phyloP scores from a whole-genome alignment of 1,139 yeast genomes.

The Nadsonia starkeyi-henricii region DNA sequence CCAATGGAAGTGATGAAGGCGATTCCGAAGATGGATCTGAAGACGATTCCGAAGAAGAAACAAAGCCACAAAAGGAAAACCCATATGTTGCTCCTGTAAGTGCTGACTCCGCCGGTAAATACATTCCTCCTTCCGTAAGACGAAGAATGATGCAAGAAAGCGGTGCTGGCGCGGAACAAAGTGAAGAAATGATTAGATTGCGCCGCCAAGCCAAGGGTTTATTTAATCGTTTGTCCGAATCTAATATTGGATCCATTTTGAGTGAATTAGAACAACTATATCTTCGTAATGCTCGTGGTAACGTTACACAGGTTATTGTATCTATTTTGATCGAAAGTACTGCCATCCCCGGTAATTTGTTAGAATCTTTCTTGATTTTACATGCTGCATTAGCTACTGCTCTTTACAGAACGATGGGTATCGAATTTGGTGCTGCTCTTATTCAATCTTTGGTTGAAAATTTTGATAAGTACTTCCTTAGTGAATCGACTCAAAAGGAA shows the following conservation, averaged over 20 bases:
- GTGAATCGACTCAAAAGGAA: conserved; percentile 34
- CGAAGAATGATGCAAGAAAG: conserved; percentile 29
- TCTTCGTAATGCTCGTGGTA: conserved; percentile 55
- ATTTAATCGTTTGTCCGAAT: conserved; percentile 73
- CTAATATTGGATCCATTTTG: conserved; percentile 60
- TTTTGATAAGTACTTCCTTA: conserved; percentile 18
- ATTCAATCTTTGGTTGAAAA: conserved; percentile 63
- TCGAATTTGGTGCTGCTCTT: conserved; percentile 81
- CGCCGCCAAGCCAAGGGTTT: conserved; percentile 61
- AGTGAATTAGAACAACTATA: conserved; percentile 53
- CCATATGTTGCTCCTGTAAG: conserved; percentile 71
- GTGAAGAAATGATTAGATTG: conserved; percentile 39
- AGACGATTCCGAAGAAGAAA: conserved; percentile 31
- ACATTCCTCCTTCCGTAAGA: conserved; percentile 78
- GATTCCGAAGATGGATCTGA: conserved; percentile 25
- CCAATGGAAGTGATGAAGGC: conserved; percentile 14
- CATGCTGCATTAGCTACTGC: conserved; percentile 73
- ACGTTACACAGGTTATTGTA: conserved; percentile 58
- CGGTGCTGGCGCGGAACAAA: conserved; percentile 22
- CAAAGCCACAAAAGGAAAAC: conserved; percentile 41
- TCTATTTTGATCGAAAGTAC: conserved; percentile 51
- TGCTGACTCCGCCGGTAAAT: conserved; percentile 28
- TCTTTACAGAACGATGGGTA: conserved; percentile 61
- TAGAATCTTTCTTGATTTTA: conserved; percentile 66
- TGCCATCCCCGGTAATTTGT: conserved; percentile 44